phyloP scores from a whole-genome alignment of 192 early-diverging fungal species.

The Gaertneriomyces sp. region DNA sequence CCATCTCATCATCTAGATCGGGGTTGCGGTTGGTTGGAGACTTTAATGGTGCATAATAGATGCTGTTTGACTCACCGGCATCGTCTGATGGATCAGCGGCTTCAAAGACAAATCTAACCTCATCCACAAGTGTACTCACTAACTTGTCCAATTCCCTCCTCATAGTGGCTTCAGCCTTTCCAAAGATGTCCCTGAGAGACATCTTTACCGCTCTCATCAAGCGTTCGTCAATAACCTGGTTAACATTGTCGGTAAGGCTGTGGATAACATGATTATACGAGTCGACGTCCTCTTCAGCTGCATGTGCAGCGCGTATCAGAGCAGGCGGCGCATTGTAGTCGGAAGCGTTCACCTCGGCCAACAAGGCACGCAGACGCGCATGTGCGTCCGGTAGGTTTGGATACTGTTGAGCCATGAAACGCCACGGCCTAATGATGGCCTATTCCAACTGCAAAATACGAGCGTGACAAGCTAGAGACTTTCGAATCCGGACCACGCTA shows the following conservation, averaged over 20 bases:
- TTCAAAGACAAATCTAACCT: constrained; percentile 30
- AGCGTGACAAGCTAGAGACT: no score
- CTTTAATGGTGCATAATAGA: constrained; percentile 1
- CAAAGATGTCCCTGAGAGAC: constrained; percentile 20
- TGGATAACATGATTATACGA: constrained; percentile 7
- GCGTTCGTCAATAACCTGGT: constrained; percentile 18
- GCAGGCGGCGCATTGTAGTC: background rate
- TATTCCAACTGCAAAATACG: no score
- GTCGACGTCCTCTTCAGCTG: constrained; percentile 24
- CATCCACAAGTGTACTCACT: constrained; percentile 14
- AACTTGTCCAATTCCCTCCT: constrained; percentile 25
- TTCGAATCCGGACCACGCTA: no score
- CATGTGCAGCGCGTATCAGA: constrained; percentile 8
- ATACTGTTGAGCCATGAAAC: no score
- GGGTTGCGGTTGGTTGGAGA: background rate
- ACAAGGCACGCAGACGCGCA: no score
- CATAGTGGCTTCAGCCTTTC: constrained; percentile 15
- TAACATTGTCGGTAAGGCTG: constrained; percentile 1
- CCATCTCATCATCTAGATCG: no score
- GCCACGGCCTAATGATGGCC: no score
- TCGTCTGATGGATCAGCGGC: constrained; percentile 11
- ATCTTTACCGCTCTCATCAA: constrained; percentile 13
- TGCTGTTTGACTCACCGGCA: background rate
- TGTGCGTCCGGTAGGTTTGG: no score
- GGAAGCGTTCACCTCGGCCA: no score